Percentiles rank a stretch among this genome's conserved stretches.
phyloP scores from a whole-genome alignment of 768 basidiomycete species.

The Clavaria fumosa region DNA sequence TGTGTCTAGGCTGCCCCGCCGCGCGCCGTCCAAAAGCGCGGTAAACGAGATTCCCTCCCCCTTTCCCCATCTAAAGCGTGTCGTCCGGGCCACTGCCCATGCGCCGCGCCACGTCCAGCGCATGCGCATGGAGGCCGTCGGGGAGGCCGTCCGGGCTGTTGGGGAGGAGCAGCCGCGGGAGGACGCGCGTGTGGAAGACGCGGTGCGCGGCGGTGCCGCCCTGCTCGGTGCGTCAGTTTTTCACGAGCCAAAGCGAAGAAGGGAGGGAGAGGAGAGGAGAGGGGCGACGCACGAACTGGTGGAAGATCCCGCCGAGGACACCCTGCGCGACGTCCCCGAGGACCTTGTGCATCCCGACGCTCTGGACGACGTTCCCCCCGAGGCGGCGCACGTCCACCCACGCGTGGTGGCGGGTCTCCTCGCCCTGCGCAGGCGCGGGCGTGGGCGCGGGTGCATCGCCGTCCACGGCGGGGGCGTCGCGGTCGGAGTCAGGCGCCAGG shows the following conservation, averaged over 20 bases:
- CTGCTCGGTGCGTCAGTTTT: constrained; percentile 16
- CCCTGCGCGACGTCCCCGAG: constrained; percentile 67
- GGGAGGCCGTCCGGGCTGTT: constrained; percentile 25
- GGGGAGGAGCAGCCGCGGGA: constrained; percentile 26
- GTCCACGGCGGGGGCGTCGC: constrained; percentile 36
- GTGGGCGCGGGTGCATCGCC: too few relatives aligned
- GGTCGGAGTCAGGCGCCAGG: constrained; percentile 4
- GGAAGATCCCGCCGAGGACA: constrained; percentile 59
- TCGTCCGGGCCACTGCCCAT: constrained; percentile 49
- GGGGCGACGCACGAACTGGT: constrained; percentile 58
- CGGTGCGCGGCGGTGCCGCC: constrained; percentile 34
- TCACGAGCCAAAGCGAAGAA: constrained; percentile 6
- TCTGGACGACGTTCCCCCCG: constrained; percentile 22
- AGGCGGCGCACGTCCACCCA: constrained; percentile 8
- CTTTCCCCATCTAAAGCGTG: too few relatives aligned
- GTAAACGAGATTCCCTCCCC: too few relatives aligned
- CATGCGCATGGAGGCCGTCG: constrained; percentile 33
- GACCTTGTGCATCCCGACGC: constrained; percentile 62
- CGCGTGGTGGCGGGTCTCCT: too few relatives aligned
- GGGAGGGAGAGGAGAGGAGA: neutral
- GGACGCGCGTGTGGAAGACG: constrained; percentile 33
- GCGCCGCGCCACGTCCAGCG: constrained; percentile 24
- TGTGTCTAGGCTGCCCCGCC: too few relatives aligned
- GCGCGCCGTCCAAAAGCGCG: too few relatives aligned
- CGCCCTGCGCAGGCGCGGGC: constrained; percentile 17